These are phyloP conservation scores for Aspergillus diversus DNA, from an alignment of 495 filamentous ascomycete species.

Conservation along the genomic window DNA sequence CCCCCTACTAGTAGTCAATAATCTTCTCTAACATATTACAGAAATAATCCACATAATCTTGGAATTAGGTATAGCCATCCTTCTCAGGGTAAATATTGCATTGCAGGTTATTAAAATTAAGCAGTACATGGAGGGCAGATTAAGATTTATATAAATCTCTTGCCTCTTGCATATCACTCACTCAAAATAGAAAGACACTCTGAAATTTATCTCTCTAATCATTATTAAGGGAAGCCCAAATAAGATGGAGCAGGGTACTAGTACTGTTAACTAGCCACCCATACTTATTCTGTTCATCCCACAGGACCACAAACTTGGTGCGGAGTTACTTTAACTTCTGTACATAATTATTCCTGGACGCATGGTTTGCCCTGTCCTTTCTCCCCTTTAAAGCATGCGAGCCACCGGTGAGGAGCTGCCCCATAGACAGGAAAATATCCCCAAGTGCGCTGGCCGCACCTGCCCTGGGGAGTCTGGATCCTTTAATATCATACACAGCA, in stretches of 20 bases:
- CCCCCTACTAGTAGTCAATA: conserved; percentile 28
- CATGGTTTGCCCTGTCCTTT: conserved; percentile 13
- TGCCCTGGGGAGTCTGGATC: no score
- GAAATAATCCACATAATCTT: conserved; percentile 26
- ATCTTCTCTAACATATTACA: conserved; percentile 31
- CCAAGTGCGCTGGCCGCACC: not conserved
- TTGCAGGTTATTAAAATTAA: conserved; percentile 18
- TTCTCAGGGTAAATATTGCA: conserved; percentile 26
- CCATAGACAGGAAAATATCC: not conserved
- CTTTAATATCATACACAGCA: not conserved
- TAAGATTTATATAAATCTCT: not conserved
- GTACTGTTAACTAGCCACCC: conserved; percentile 39
- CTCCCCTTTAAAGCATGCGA: not conserved
- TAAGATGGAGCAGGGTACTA: conserved; percentile 36
- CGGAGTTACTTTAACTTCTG: conserved; percentile 28
- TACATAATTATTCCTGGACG: conserved; percentile 5
- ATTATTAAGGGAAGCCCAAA: conserved; percentile 31
- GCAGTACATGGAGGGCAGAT: conserved; percentile 25
- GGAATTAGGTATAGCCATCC: conserved; percentile 11
- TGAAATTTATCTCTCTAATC: conserved; percentile 23
- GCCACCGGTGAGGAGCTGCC: conserved; percentile 15
- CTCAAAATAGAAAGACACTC: conserved; percentile 16
- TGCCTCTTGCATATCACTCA: not conserved
- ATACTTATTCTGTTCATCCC: conserved; percentile 33
- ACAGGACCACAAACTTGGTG: conserved; percentile 33